A percentile compares a stretch with the other conserved stretches of the same genome.
These are phyloP conservation scores for Microthyrium microscopicum DNA, from an alignment of 2,329 filamentous ascomycete species.

Conservation along the genomic window DNA sequence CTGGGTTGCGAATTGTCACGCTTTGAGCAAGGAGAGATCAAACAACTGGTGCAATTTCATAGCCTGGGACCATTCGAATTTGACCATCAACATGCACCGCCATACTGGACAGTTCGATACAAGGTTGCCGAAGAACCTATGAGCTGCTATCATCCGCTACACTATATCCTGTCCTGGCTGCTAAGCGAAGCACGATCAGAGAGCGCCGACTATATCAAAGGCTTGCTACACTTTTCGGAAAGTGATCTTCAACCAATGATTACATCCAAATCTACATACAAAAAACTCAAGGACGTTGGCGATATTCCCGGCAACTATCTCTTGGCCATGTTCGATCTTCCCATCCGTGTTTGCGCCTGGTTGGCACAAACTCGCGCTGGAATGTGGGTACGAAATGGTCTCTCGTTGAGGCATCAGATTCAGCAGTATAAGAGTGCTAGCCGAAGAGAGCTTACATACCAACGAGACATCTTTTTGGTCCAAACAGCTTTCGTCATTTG, in stretches of 20 bases:
- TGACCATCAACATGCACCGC: conserved; percentile 44
- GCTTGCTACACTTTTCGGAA: conserved; percentile 54
- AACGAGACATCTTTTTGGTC: conserved; percentile 84
- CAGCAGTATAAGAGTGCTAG: conserved; percentile 80
- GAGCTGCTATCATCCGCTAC: conserved; percentile 92
- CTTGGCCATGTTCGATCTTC: conserved; percentile 80
- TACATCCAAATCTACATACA: conserved; percentile 38
- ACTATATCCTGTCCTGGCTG: conserved; percentile 93
- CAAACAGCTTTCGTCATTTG: conserved; percentile 83
- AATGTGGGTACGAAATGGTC: conserved; percentile 97
- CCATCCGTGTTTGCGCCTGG: conserved; percentile 87
- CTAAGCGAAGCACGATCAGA: conserved; percentile 76
- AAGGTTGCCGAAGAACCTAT: conserved; percentile 78
- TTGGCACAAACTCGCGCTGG: conserved; percentile 94
- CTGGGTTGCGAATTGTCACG: conserved; percentile 74
- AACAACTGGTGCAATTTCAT: conserved; percentile 73
- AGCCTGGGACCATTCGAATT: conserved; percentile 64
- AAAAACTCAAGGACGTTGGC: conserved; percentile 37
- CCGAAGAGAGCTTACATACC: conserved; percentile 82
- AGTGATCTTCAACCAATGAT: conserved; percentile 44
- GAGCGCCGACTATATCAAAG: conserved; percentile 46
- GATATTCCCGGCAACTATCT: conserved; percentile 71
- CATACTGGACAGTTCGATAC: conserved; percentile 70
- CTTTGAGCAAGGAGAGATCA: conserved; percentile 77
- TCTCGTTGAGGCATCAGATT: conserved; percentile 89